Evolutionary conservation across 305 asterid species (phyloP), one percentile per base, ranked within the genome.

Genomic region (Fraxinus albicans): DNA sequence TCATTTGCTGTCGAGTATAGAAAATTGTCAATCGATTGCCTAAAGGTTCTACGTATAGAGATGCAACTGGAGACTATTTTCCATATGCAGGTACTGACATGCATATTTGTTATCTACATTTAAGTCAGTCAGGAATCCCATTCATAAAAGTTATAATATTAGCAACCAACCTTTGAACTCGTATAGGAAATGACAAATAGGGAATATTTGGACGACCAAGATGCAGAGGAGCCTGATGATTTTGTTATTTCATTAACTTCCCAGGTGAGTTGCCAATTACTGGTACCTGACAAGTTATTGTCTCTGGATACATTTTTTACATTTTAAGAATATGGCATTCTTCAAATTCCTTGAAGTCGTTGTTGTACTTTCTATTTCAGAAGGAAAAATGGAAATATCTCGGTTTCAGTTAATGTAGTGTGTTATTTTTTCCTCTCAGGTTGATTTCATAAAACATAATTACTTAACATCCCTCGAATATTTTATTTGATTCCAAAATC

Each of bases 161-260:
- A 82, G 83, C 86, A 81, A 76, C 80, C 69, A 55, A 86, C 79
- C 87, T 84, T 85, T 85, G 65, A 82, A 80, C 80, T 76, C 83
- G 33, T 88, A 47, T 85, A 97, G 99, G 97, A 93, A 87, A 95
- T 97, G 98, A 88, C 95, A 27, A 97, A 90, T 85, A 88, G 91
- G 86, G 94, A 93, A 82, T 97, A 95, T 88, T 87, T 95, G 94
- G 99, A 95, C 77, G 99, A 95, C 90, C 97, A 94, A 92, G 99
- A 97, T 88, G 98, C 97, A 25, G 99, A 97, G 90, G 99, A 97
- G 90, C 99, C 99, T 50, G 99, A 97, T 88, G 99, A 97, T 86
- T 95, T 90, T 88, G 90, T 97, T 63, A 94, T 97, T 85, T 93
- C 99, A 38, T 86, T 97, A 86, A 93, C 98, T 78, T 93, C 99